Base-by-base conservation (phyloP, 495 filamentous ascomycete genomes). In the Lepidopterella palustris region DNA sequence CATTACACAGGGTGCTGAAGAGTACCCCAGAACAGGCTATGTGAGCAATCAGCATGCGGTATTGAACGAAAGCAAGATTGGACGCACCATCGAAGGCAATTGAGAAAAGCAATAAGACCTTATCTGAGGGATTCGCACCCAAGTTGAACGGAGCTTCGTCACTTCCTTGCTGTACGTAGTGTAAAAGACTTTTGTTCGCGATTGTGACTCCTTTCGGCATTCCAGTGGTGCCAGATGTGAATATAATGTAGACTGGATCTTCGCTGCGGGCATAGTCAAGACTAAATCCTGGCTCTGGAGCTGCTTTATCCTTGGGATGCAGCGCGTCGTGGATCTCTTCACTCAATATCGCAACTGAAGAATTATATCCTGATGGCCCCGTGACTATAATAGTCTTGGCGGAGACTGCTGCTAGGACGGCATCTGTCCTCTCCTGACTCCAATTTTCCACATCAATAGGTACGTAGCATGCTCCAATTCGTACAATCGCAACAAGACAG, bases 131-230 rank as follows among this genome's bases (percentile, higher is more conserved):
- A 0, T 5, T 61, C 1, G 39, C 23, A 13, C 39, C 49, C 18
- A 65, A 29, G 24, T 61, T 57, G 27, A 57, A 60, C 25, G 51
- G 57, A 21, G 47, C 21, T 18, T 58, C 29, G 9, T 10, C 28
- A 45, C 6, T 23, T 50, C 23, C 28, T 29, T 62, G 54, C 15
- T 48, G 27, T n/a, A 60, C 58, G 27, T 60, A 66, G 64, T 80
- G 53, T 71, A 74, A 3, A 76, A 71, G 24, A 73, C 75, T 57
- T 64, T 60, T 6, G 53, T 82, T 78, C 0, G 70, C 69, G 1
- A 61, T 47, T 20, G 50, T 25, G 28, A 65, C 62, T n/a, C 62
- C 62, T 49, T 65, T 65, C 1, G 62, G 62, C 6, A 21, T 58
- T 32, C 59, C 58, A 5, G 60, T 58, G 3, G 55, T 65, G 20